These are phyloP conservation scores for Rubroboletus satanas DNA, from an alignment of 768 basidiomycete species.

Conservation along the genomic window DNA sequence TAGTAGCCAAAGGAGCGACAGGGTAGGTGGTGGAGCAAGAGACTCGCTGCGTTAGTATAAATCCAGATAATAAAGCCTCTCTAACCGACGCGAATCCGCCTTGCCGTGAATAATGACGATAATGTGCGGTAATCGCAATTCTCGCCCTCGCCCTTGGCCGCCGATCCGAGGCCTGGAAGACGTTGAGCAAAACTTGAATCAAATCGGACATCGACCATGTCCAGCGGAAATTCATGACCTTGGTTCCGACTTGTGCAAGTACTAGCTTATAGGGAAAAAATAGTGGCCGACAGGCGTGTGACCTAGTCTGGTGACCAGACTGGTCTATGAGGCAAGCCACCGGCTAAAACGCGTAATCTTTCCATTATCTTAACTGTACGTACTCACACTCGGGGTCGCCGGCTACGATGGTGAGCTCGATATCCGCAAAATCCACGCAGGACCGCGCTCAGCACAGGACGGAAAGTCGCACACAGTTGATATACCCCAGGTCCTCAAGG, in stretches of 20 bases:
- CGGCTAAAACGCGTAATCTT: background rate
- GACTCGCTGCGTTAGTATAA: too few relatives aligned
- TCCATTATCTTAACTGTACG: background rate
- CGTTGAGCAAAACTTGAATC: too few relatives aligned
- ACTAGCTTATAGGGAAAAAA: too few relatives aligned
- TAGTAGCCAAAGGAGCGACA: background rate
- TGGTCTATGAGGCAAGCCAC: too few relatives aligned
- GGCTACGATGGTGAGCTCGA: slow-evolving; percentile 22
- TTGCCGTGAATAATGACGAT: background rate
- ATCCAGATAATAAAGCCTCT: background rate
- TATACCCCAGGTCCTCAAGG: slow-evolving; percentile 75
- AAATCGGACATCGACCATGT: background rate
- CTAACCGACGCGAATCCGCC: background rate
- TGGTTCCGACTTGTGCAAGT: background rate
- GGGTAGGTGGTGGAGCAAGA: background rate
- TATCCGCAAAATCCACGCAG: background rate
- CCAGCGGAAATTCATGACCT: background rate
- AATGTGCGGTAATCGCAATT: background rate
- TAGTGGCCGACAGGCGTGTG: too few relatives aligned
- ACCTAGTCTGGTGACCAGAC: too few relatives aligned
- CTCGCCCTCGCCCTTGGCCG: too few relatives aligned
- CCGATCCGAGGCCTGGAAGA: background rate
- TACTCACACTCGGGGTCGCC: background rate
- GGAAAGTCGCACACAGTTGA: slow-evolving; percentile 60
- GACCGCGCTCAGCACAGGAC: background rate